Base-by-base conservation (phyloP, 345 rosid genomes). In the Lenwebbia sp. region DNA sequence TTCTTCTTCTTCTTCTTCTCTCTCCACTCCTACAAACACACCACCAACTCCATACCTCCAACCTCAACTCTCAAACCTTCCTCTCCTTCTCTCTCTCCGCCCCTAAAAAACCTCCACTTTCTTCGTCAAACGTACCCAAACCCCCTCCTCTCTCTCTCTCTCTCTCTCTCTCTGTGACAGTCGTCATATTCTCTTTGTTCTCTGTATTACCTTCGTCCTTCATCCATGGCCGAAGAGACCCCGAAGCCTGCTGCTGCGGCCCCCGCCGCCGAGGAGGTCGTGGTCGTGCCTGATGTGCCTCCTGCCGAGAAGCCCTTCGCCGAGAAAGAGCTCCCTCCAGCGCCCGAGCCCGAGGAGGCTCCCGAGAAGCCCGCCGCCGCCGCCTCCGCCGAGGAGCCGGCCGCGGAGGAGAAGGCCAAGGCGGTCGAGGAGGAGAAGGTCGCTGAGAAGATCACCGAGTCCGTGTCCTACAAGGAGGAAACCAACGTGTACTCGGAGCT, bases 401-500 rank as follows among this genome's bases (percentile, higher is more conserved):
- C 56, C 10, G 37, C n/a, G 8, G 82, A 86, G 15, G 87, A 82
- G n/a, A 86, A 85, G 58, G 78, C 54, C 54, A 33, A 44, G 78
- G 53, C 83, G 81, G 87, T 50, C 30, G 83, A 84, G 85, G 88
- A 25, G 10, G 86, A 85, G 78, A 84, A 57, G 83, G 82, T 81
- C 54, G 82, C 82, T 26, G 84, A 88, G 85, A 85, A 30, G 83
- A 44, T 54, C 30, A 10, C 82, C 52, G 82, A 75, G 53, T 51
- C 85, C 25, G 87, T 75, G 13, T 51, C 88, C 49, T 88, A 86
- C 82, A 86, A 74, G 82, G 89, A 83, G 51, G 89, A 88, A 81
- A 86, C 78, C 88, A 88, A 88, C 88, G 86, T 85, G 54, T 87
- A 83, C 37, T 52, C 41, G 8, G 89, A 88, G 62, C 89, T 88